Percentiles rank a stretch among this genome's conserved stretches.
These are phyloP conservation scores for Fusarium phyllophilum DNA, from an alignment of 2,329 filamentous ascomycete genomes.

Conservation along the genomic window DNA sequence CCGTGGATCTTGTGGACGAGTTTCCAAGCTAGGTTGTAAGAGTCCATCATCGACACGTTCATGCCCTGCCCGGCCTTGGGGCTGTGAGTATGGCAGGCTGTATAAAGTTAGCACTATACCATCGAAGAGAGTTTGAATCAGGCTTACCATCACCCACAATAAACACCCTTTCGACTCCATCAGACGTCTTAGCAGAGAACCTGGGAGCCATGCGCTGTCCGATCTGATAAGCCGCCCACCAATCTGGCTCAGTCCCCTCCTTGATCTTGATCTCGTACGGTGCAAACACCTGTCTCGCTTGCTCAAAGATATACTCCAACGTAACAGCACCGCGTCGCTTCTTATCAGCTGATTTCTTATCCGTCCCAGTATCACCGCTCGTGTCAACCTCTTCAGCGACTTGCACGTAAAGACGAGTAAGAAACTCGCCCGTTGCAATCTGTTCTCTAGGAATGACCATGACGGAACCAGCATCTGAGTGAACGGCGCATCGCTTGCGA, in stretches of 20 bases:
- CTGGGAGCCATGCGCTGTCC: slow-evolving; percentile 14
- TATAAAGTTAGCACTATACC: not conserved
- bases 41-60: slow-evolving; percentile 27
- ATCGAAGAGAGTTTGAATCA: rapidly evolving
- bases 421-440: slow-evolving; percentile 7
- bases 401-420: slow-evolving; percentile 12
- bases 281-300: slow-evolving; percentile 10
- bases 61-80: slow-evolving; percentile 20
- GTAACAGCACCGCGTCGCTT: slow-evolving; percentile 16
- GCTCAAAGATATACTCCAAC: slow-evolving; percentile 19
- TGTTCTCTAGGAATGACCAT: slow-evolving; percentile 20
- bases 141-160: slow-evolving; percentile 16
- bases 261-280: slow-evolving; percentile 18
- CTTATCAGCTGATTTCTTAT: slow-evolving; percentile 20
- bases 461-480: slow-evolving; percentile 8
- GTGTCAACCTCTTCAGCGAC: slow-evolving; percentile 8
- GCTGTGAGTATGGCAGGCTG: slow-evolving; percentile 19
- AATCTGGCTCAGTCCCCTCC: slow-evolving; percentile 12
- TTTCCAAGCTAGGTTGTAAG: slow-evolving; percentile 19
- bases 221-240: slow-evolving; percentile 27
- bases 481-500: slow-evolving; percentile 8
- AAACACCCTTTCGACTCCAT: slow-evolving; percentile 9
- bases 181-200: not conserved
- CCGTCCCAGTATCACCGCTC: not conserved
- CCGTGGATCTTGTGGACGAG: slow-evolving; percentile 5